Conservation (phyloP, 2,329 filamentous ascomycete genomes). For the Diaporthe sp. region DNA sequence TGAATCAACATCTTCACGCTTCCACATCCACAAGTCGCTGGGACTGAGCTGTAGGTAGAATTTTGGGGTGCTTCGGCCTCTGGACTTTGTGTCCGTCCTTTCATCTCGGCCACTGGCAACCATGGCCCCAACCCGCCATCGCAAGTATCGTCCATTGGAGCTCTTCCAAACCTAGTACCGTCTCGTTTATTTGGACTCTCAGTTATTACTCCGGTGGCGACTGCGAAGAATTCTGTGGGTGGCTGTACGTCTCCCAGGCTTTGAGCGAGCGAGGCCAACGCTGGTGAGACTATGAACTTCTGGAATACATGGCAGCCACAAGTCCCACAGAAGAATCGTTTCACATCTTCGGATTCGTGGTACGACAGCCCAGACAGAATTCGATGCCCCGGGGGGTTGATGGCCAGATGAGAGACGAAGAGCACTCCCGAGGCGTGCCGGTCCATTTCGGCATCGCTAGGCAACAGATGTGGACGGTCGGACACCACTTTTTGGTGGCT, state of each 20-base stretch:
- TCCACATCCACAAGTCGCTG: constrained; percentile 61
- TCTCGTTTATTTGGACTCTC: constrained; percentile 18
- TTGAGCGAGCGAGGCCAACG: constrained; percentile 2
- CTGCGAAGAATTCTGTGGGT: constrained; percentile 44
- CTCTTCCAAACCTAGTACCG: background rate
- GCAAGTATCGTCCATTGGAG: constrained; percentile 46
- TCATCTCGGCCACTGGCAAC: constrained; percentile 42
- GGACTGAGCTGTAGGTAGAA: constrained; percentile 29
- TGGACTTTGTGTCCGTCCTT: background rate
- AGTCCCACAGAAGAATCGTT: constrained; percentile 54
- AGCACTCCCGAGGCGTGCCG: constrained; percentile 52
- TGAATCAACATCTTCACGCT: constrained; percentile 70
- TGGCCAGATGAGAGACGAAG: constrained; percentile 54
- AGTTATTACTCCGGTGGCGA: constrained; percentile 54
- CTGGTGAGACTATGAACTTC: constrained; percentile 17
- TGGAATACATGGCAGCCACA: constrained; percentile 60
- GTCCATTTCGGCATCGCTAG: constrained; percentile 47
- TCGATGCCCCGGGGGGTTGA: constrained; percentile 42
- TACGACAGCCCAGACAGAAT: constrained; percentile 42
- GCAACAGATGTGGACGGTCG: background rate
- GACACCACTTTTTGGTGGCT: constrained; percentile 5
- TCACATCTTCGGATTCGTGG: constrained; percentile 10
- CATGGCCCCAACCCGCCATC: constrained; percentile 56
- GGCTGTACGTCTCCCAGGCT: constrained; percentile 43
- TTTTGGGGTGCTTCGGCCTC: too few species aligned